A percentile compares a stretch with the other conserved stretches of the same genome.
Conservation (phyloP, 352 stramenopile species). For the Pythium oligandrum region DNA sequence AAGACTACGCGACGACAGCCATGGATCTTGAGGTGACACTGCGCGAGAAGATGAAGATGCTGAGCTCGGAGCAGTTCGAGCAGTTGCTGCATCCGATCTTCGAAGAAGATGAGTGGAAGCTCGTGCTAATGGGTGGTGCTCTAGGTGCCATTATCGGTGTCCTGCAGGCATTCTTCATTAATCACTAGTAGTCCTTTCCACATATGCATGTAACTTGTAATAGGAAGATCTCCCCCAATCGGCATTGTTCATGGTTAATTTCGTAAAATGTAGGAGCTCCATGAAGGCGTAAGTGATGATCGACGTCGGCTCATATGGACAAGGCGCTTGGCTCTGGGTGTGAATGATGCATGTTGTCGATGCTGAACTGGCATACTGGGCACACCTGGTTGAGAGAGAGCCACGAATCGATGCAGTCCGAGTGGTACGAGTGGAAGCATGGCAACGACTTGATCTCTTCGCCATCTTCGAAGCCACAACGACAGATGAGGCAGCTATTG, state of each 20-base stretch:
- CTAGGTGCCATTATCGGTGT: constrained; percentile 90
- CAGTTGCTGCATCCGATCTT: constrained; percentile 97
- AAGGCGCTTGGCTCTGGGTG: neutral
- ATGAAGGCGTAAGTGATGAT: neutral
- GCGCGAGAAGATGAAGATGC: constrained; percentile 88
- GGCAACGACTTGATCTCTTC: constrained; percentile 92
- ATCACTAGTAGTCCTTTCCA: constrained; percentile 33
- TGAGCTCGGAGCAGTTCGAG: constrained; percentile 91
- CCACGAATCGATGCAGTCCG: constrained; percentile 91
- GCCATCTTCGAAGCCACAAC: constrained; percentile 83
- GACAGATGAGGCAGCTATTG: constrained; percentile 89
- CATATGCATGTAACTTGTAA: neutral
- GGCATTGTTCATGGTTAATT: too few relatives aligned
- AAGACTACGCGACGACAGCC: constrained; percentile 90
- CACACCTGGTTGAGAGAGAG: constrained; percentile 90
- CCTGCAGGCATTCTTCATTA: constrained; percentile 89
- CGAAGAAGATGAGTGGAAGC: constrained; percentile 98
- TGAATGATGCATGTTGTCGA: constrained; percentile 32
- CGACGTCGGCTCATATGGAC: neutral
- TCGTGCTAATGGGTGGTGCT: constrained; percentile 95
- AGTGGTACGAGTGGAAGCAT: constrained; percentile 94
- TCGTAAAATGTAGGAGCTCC: too few relatives aligned
- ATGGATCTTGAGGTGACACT: constrained; percentile 91
- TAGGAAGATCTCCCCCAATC: too few relatives aligned
- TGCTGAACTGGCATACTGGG: constrained; percentile 85